Evolutionary conservation across 139 green algal species (phyloP), one percentile per base, ranked within the genome.

Genomic region (Chlamydomonas schloesseri): DNA sequence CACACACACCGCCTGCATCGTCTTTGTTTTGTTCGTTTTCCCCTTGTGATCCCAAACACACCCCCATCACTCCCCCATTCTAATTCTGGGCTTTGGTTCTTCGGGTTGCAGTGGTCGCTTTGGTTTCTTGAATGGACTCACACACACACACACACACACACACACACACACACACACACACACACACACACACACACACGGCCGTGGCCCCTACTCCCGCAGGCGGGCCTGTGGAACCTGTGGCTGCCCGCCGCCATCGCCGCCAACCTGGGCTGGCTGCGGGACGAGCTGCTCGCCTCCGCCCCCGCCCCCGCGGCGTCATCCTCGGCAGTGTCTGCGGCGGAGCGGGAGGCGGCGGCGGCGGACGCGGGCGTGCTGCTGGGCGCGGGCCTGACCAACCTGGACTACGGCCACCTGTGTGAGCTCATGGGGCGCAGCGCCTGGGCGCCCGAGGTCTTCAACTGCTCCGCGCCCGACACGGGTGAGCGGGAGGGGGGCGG

Each of bases 381-480:
- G 70, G 97, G 97, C 0, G 86, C 94, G 24, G 93, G 96, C 1
- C 93, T 99, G 69, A 94, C 87, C 68, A 98, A 99, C 90, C 83
- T 97, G 75, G 96, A 99, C 85, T 99, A 99, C 89, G 95, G 96
- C 0, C 94, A 97, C 86, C 84, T 97, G 81, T 95, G 94, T 86
- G 92, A 96, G 84, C 87, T 93, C n/a, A 99, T 97, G 93, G 96
- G 95, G 26, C 65, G 89, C 62, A 94, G 86, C 64, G 69, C 93
- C 58, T 99, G 93, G 93, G 96, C 95, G 0, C 93, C 96, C 0
- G 98, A 99, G 92, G 89, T 97, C 11, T 99, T 99, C 95, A 99
- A 99, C 95, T 99, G 98, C 94, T 95, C 88, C 15, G 98, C 98
- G 0, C 98, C 98, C 15, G 98, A 99, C 90, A 99, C 98, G 0